Percentiles rank a stretch among this genome's conserved stretches.
These are phyloP conservation scores for Spongospora subterranea DNA, from an alignment of 208 protist genomes.

Conservation along the genomic window DNA sequence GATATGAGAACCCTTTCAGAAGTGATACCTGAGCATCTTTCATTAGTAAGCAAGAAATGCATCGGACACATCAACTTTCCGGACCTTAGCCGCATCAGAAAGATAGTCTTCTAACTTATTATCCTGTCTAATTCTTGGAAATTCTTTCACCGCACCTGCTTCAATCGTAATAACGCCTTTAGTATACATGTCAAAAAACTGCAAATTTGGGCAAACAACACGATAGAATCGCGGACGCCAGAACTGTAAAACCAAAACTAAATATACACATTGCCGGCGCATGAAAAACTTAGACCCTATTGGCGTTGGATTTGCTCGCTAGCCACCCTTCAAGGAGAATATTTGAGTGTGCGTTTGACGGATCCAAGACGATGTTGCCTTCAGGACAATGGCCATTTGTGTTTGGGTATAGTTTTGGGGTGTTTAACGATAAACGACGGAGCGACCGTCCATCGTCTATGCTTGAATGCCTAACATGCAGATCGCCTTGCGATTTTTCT, in stretches of 20 bases:
- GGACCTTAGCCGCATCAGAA: neutral
- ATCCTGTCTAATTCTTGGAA: constrained; percentile 16
- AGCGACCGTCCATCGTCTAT: no score
- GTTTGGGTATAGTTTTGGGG: no score
- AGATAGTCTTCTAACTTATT: neutral
- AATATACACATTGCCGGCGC: neutral
- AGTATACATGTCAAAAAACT: neutral
- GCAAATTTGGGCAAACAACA: neutral
- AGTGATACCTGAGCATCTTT: neutral
- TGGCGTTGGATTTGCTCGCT: neutral
- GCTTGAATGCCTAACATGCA: no score
- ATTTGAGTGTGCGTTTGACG: no score
- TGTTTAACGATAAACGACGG: no score
- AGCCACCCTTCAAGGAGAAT: neutral
- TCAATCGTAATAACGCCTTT: constrained; percentile 28
- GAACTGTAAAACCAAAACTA: neutral
- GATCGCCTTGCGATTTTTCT: no score
- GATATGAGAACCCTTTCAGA: constrained; percentile 34
- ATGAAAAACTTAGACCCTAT: neutral
- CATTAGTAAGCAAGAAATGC: neutral
- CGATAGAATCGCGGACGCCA: constrained; percentile 27
- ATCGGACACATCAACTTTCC: neutral
- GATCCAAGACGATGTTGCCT: no score
- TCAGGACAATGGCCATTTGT: no score
- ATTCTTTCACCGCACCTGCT: neutral